Evolutionary conservation across 805 yeast genomes (phyloP).

Genomic region (Metschnikowia gruessii): DNA sequence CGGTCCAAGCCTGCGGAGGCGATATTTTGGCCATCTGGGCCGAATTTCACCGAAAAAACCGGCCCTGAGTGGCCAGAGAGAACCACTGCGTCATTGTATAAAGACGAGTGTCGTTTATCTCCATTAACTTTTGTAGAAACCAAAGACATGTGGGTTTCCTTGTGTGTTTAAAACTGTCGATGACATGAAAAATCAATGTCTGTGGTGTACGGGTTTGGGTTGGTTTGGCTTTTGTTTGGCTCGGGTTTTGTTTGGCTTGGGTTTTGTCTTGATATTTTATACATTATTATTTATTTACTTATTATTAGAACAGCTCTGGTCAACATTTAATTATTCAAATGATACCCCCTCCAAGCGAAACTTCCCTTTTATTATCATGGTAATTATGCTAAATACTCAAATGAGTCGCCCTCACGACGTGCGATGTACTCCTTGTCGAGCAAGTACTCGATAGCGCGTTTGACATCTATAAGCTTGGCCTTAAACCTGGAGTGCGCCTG

Average conservation of each 20-base stretch:
- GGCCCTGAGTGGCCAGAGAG: conserved; percentile 55
- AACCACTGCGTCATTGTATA: conserved; percentile 31
- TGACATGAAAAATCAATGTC: neutral
- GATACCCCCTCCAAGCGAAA: no score
- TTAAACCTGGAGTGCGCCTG: conserved; percentile 80
- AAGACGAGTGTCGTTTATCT: conserved; percentile 2
- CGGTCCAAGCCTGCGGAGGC: conserved; percentile 66
- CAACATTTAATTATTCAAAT: no score
- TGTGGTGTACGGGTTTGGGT: conserved; percentile 12
- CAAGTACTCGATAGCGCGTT: conserved; percentile 78
- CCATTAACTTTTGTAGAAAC: conserved; percentile 1
- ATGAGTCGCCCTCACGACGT: conserved; percentile 70
- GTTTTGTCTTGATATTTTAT: no score
- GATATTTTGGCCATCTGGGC: conserved; percentile 45
- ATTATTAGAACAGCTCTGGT: no score
- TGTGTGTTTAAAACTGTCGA: neutral
- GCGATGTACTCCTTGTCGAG: conserved; percentile 83
- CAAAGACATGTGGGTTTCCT: conserved; percentile 8
- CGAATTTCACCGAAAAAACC: conserved; percentile 52
- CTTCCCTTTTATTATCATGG: neutral
- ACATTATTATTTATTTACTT: no score
- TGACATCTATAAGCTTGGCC: conserved; percentile 83
- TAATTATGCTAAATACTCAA: conserved; percentile 71
- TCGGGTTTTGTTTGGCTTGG: no score
- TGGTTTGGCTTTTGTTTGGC: no score